Percentiles rank a stretch among this genome's conserved stretches.
phyloP scores from a whole-genome alignment of 2,329 filamentous ascomycete species.

The Hortaea werneckii region DNA sequence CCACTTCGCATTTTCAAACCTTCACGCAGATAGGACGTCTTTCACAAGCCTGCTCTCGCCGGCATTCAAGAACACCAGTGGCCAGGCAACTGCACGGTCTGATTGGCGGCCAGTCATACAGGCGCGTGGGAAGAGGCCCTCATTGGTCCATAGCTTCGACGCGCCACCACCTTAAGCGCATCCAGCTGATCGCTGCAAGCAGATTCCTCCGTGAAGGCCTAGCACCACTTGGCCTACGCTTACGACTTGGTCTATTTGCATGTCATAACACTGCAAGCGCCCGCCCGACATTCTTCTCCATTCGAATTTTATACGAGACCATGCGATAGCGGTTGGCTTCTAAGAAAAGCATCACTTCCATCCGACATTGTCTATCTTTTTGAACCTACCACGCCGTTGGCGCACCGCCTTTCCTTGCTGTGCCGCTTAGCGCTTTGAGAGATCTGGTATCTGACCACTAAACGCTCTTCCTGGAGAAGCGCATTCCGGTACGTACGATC shows the following conservation, averaged over 20 bases:
- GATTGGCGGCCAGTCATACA: conserved; percentile 10
- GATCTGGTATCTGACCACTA: conserved; percentile 25
- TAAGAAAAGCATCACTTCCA: conserved; percentile 17
- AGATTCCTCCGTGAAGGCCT: background rate
- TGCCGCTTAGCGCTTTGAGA: conserved; percentile 19
- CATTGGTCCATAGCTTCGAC: conserved; percentile 6
- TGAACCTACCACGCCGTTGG: conserved; percentile 9
- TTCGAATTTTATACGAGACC: conserved; percentile 12
- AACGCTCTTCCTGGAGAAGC: conserved; percentile 23
- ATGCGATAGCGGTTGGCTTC: conserved; percentile 18
- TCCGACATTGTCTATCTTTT: conserved; percentile 8
- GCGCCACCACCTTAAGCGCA: background rate
- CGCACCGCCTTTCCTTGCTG: conserved; percentile 16
- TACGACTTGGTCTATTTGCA: conserved; percentile 6
- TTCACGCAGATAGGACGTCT: too few species aligned
- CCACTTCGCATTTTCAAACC: too few species aligned
- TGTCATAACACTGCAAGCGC: conserved; percentile 4
- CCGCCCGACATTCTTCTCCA: conserved; percentile 1
- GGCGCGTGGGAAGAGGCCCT: conserved; percentile 5
- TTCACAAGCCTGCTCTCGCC: background rate
- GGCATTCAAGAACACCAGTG: conserved; percentile 1
- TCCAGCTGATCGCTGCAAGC: background rate
- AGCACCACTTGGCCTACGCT: background rate
- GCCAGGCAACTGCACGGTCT: conserved; percentile 14
- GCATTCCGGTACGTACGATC: conserved; percentile 21